Evolutionary conservation across 208 protist genomes (phyloP), one percentile per base, ranked within the genome.

Genomic region (Porcisia hertigi): DNA sequence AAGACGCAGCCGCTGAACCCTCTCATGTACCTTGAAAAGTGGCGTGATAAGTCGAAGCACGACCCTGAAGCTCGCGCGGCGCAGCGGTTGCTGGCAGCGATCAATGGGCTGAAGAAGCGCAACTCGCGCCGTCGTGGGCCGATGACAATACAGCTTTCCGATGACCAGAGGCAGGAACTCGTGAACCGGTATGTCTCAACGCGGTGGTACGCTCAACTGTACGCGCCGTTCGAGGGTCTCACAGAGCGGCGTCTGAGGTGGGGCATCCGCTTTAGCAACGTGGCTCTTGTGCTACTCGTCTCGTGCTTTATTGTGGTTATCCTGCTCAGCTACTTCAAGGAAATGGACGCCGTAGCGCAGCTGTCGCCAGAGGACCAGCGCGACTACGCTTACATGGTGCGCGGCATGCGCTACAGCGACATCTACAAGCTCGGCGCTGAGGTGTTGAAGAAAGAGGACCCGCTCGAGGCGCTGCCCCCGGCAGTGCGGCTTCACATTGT

Each of bases 381-480:
- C 23, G 91, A 93, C 64, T 96, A 96, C 75, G 59, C 89, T 41
- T 76, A 88, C 70, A 88, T 96, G 72, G 87, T 92, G 71, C 79
- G 73, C 14, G 79, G 81, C 47, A 93, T 96, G 91, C 87, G 91
- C 0, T 92, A 86, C 72, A 82, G 82, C n/a, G 91, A 96, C 67
- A 81, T 96, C 63, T 84, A 83, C 75, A 36, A 80, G 34, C 58
- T 87, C 7, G 76, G 77, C 6, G 83, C 84, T 60, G 91, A 83
- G 52, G 84, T 90, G 18, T 69, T 92, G n/a, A 43, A 74, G 57
- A 82, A 83, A 69, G 85, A 91, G 36, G 91, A 96, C 78, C 91
- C 91, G 14, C 85, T 93, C 8, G 81, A 88, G 53, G 88, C 89
- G 54, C 81, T 96, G 45, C 89, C 91, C 30, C 70, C 71, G 18